phyloP scores from a whole-genome alignment of 2,329 filamentous ascomycete genomes.

The Colletotrichum tropicale region DNA sequence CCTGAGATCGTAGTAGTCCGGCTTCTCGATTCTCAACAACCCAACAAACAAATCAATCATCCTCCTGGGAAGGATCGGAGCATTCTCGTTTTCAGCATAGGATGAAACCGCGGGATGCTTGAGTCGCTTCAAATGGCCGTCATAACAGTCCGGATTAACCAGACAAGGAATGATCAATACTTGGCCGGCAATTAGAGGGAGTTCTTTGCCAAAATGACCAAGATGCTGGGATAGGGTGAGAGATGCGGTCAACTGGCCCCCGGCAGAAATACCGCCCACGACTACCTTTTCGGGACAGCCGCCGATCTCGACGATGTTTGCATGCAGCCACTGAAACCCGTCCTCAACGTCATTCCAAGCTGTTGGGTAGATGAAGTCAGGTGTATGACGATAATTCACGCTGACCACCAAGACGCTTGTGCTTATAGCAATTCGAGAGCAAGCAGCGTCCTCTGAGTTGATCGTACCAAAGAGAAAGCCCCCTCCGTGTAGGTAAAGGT shows the following conservation, averaged over 20 bases:
- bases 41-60: conserved; percentile 35
- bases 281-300: conserved; percentile 43
- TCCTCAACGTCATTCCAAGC: conserved; percentile 60
- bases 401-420: conserved; percentile 53
- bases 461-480: conserved; percentile 62
- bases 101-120: conserved; percentile 45
- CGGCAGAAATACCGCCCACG: conserved; percentile 54
- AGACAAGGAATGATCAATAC: conserved; percentile 55
- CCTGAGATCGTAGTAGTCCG: conserved; percentile 33
- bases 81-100: conserved; percentile 47
- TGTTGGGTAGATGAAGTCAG: conserved; percentile 55
- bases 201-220: conserved; percentile 10
- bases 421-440: conserved; percentile 33
- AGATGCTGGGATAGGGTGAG: conserved; percentile 43
- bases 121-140: conserved; percentile 37
- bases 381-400: conserved; percentile 64
- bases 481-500: conserved; percentile 59
- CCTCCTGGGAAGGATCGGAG: conserved; percentile 51
- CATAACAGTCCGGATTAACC: conserved; percentile 31
- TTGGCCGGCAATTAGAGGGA: conserved; percentile 49
- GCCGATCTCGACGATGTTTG: conserved; percentile 40
- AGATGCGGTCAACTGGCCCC: conserved; percentile 45
- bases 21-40: conserved; percentile 28
- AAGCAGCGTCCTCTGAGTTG: conserved; percentile 55
- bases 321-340: conserved; percentile 57